Evolutionary conservation across 768 basidiomycete genomes (phyloP), one percentile per base, ranked within the genome.

Genomic region (Punctularia strigosozonata): DNA sequence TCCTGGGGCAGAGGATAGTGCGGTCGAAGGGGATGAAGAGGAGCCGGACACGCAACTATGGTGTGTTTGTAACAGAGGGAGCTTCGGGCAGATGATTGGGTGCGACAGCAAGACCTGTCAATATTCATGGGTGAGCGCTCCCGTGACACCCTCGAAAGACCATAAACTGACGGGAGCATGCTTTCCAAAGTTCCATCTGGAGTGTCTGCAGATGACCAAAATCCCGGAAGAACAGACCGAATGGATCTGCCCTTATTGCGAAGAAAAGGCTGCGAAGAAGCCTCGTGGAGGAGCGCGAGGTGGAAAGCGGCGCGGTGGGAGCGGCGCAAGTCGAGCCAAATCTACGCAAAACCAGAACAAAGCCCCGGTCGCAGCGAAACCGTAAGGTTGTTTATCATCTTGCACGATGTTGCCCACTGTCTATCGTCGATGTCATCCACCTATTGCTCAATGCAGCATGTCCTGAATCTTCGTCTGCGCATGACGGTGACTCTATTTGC

Each of bases 1-100:
- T 15, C 20, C 22, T 12, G 68, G 52, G 1, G 56, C 54, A 4
- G 63, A 60, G 0, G 71, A 68, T 24, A 59, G 31, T 3, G 75
- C 73, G 32, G 70, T 60, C 8, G 84, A 79, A 30, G 83, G 69
- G 4, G 71, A 69, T 34, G 68, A 62, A 14, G 64, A 71, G 38
- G 73, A 67, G 49, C 69, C 71, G 12, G 94, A 97, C 53, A n/a
- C n/a, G n/a, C n/a, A n/a, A n/a, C n/a, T n/a, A n/a, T n/a, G n/a
- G n/a, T 97, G 91, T 60, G 70, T 79, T 64, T 97, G 91, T 57
- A 69, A 85, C 47, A 66, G 81, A 14, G 69, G 77, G 43, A 89
- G 86, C 51, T 91, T 81, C 49, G 91, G 91, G 25, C 83, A 91
- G 62, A 94, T 95, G 90, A 86, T 95, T 49, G 90, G 80, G 18